Evolutionary conservation across 225 moss, liverwort and hornwort species (phyloP), one percentile per base, ranked within the genome.

Genomic region (Takakia lepidozioides): DNA sequence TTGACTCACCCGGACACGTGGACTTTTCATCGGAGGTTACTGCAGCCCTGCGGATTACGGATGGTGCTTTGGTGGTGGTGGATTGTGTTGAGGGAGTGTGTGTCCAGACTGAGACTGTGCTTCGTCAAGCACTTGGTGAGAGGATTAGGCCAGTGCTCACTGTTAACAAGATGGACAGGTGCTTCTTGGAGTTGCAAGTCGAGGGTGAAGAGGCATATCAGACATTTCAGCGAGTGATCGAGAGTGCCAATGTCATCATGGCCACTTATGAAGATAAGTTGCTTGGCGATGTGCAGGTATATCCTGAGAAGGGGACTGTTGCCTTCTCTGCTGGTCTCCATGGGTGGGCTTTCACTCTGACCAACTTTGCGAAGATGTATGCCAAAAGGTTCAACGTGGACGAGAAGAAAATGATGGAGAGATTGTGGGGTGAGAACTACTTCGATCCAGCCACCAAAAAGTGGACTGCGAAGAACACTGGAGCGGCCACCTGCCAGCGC

Each of bases 1-100:
- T 67, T 5, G 73, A 73, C 21, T 73, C 68, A 4, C 68, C 73
- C 1, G 73, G 73, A 27, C 68, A 73, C 64, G 80, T 80, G 0
- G 80, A 80, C 34, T 80, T 80, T 25, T 80, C 80, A 0, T 80
- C 80, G 0, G 75, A 80, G 57, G 80, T 80, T 59, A 80, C 80
- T 5, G 73, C 73, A 1, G 73, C 73, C n/a, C 68, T 73, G 2
- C 52, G 73, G 2, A 80, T 80, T 25, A 73, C 73, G 1, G 68
- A 73, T 10, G 73, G 68, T 1, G 73, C 73, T 8, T 47, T 73
- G 21, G 73, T 73, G 40, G 73, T 73, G 38, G 43, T 73, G 3
- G 68, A 73, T 20, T 63, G 68, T 37, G 58, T 73, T 18, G 73
- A 73, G 51, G 73, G 73, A 11, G 73, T 73, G 8, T 25, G 68